phyloP scores from a whole-genome alignment of 2,329 filamentous ascomycete species.

The Colletotrichum sp. region DNA sequence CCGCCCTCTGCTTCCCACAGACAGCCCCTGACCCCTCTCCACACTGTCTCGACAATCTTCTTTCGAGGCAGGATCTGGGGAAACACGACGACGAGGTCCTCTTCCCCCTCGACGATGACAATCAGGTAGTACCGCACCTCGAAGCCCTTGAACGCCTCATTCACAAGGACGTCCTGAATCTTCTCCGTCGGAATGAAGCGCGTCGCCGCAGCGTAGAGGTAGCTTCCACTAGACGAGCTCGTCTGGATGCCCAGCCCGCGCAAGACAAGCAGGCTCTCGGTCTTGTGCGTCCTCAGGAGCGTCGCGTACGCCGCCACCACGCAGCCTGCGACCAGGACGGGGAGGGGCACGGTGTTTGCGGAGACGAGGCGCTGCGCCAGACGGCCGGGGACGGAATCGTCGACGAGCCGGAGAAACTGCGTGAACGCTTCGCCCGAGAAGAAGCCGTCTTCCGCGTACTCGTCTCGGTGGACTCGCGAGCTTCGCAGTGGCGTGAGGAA shows the following conservation, averaged over 20 bases:
- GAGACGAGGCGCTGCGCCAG: slow-evolving; percentile 35
- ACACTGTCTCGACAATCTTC: slow-evolving; percentile 83
- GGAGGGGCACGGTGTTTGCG: slow-evolving; percentile 35
- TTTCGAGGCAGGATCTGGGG: slow-evolving; percentile 78
- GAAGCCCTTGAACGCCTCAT: slow-evolving; percentile 93
- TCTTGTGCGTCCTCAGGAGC: slow-evolving; percentile 54
- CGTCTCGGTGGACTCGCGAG: slow-evolving; percentile 11
- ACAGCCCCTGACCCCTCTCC: slow-evolving; percentile 84
- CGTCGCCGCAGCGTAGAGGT: slow-evolving; percentile 56
- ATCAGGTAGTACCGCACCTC: slow-evolving; percentile 89
- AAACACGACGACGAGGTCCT: slow-evolving; percentile 93
- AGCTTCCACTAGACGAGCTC: slow-evolving; percentile 71
- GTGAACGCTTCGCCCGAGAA: slow-evolving; percentile 24
- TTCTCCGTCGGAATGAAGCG: slow-evolving; percentile 85
- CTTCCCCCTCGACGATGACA: slow-evolving; percentile 88
- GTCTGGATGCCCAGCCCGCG: slow-evolving; percentile 92
- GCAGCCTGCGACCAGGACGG: slow-evolving; percentile 43
- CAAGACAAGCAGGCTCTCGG: slow-evolving; percentile 88
- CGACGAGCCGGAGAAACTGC: slow-evolving; percentile 28
- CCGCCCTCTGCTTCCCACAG: slow-evolving; percentile 68
- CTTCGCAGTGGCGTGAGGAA: neutral
- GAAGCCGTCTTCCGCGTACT: neutral
- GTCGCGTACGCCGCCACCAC: slow-evolving; percentile 46
- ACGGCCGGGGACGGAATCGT: slow-evolving; percentile 35
- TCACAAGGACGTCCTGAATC: slow-evolving; percentile 92